A percentile compares a stretch with the other conserved stretches of the same genome.
Conservation (phyloP, 1,284 basidiomycete species). For the Megacollybia platyphylla region DNA sequence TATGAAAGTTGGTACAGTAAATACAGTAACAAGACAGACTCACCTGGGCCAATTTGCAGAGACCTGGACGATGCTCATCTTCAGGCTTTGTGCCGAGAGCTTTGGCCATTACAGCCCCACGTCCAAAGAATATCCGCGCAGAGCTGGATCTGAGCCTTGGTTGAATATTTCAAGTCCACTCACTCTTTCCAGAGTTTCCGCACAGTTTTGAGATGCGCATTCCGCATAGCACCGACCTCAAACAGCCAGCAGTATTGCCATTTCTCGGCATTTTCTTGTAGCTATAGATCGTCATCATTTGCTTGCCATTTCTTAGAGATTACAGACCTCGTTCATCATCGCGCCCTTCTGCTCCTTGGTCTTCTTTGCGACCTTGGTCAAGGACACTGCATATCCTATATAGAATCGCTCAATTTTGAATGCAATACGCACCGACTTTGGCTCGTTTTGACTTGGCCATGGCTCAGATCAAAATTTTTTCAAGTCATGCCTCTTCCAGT, state of each 20-base stretch:
- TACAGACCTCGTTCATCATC: slow-evolving; percentile 69
- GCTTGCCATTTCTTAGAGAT: slow-evolving; percentile 1
- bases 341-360: slow-evolving; percentile 77
- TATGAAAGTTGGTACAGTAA: slow-evolving; percentile 18
- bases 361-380: slow-evolving; percentile 74
- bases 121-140: slow-evolving; percentile 88
- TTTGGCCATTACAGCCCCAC: slow-evolving; percentile 90
- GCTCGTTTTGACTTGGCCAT: slow-evolving; percentile 87
- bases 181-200: slow-evolving; percentile 90
- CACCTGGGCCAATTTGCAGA: slow-evolving; percentile 74
- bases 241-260: slow-evolving; percentile 96
- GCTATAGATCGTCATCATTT: slow-evolving; percentile 22
- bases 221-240: slow-evolving; percentile 90
- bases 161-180: slow-evolving; percentile 15
- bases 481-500: slow-evolving; percentile 4
- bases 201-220: slow-evolving; percentile 89
- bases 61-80: slow-evolving; percentile 75
- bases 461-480: slow-evolving; percentile 13
- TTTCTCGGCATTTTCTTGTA: slow-evolving; percentile 71
- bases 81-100: slow-evolving; percentile 85
- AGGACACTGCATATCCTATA: slow-evolving; percentile 36
- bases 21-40: slow-evolving; percentile 14
- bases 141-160: slow-evolving; percentile 32
- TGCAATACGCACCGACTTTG: slow-evolving; percentile 53
- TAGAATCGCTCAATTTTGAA: slow-evolving; percentile 4